These are phyloP conservation scores for Trichoderma parareesei DNA, from an alignment of 495 filamentous ascomycete species.

Conservation along the genomic window DNA sequence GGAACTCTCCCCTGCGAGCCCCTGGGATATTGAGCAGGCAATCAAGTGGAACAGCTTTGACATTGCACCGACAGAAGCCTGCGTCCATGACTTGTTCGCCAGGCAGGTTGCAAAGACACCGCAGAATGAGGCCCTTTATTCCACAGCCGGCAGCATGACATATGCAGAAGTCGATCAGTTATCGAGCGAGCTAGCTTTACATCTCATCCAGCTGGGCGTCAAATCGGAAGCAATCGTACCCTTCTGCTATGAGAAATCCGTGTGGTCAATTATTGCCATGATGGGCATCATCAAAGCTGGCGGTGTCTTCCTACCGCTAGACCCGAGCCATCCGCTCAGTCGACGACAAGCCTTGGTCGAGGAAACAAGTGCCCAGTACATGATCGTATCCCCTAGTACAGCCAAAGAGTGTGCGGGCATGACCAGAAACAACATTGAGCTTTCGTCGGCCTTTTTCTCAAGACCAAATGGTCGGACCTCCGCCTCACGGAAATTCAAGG, in stretches of 20 bases:
- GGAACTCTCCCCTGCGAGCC: background rate
- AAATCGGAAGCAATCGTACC: conserved; percentile 27
- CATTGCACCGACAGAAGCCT: background rate
- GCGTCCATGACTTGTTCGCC: background rate
- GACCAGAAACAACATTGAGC: conserved; percentile 14
- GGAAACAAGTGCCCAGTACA: background rate
- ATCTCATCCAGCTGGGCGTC: background rate
- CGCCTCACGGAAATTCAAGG: background rate
- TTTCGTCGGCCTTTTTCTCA: background rate
- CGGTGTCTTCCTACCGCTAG: conserved; percentile 47
- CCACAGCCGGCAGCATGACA: background rate
- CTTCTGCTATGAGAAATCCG: conserved; percentile 36
- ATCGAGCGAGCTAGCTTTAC: background rate
- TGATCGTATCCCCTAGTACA: background rate
- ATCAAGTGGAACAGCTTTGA: background rate
- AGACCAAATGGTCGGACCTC: background rate
- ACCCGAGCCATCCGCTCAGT: conserved; percentile 24
- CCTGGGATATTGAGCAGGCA: background rate
- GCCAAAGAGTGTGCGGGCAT: conserved; percentile 15
- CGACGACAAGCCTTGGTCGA: background rate
- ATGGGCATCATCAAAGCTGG: conserved; percentile 33
- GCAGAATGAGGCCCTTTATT: background rate
- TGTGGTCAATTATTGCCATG: conserved; percentile 29
- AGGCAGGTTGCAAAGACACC: background rate
- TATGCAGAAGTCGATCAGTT: background rate